These are phyloP conservation scores for Picochlorum sp. DNA, from an alignment of 139 green algal genomes.

Conservation along the genomic window DNA sequence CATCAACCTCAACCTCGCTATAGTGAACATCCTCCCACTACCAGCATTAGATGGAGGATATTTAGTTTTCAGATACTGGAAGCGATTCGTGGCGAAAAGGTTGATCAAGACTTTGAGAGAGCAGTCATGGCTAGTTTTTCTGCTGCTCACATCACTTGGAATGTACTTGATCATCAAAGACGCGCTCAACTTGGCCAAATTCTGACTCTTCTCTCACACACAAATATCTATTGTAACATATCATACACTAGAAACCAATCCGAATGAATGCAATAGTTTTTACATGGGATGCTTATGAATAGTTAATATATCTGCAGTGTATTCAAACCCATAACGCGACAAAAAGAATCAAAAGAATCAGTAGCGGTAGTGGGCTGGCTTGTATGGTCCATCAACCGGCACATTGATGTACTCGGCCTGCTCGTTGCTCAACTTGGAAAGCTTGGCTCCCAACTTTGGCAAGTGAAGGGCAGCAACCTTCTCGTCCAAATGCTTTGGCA, in stretches of 20 bases:
- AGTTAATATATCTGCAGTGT: background rate
- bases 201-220: no score
- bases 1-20: slow-evolving; percentile 96
- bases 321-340: background rate
- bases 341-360: slow-evolving; percentile 29
- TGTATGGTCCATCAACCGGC: slow-evolving; percentile 83
- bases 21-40: slow-evolving; percentile 93
- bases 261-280: background rate
- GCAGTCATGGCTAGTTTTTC: slow-evolving; percentile 75
- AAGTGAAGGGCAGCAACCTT: slow-evolving; percentile 96
- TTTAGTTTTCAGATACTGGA: slow-evolving; percentile 81
- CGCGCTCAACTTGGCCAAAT: slow-evolving; percentile 13
- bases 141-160: slow-evolving; percentile 76
- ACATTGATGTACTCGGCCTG: slow-evolving; percentile 99
- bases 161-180: slow-evolving; percentile 76
- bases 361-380: slow-evolving; percentile 95
- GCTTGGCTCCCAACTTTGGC: slow-evolving; percentile 91
- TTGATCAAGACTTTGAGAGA: slow-evolving; percentile 71
- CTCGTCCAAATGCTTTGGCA: slow-evolving; percentile 99
- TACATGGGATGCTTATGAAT: background rate
- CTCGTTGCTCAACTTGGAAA: slow-evolving; percentile 79
- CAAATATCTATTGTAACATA: background rate
- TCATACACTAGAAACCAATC: background rate
- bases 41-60: slow-evolving; percentile 92
- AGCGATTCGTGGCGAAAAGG: slow-evolving; percentile 74